A percentile compares a stretch with the other conserved stretches of the same genome.
Evolutionary conservation across 805 yeast genomes (phyloP).

Genomic region (Pichia eremophila): DNA sequence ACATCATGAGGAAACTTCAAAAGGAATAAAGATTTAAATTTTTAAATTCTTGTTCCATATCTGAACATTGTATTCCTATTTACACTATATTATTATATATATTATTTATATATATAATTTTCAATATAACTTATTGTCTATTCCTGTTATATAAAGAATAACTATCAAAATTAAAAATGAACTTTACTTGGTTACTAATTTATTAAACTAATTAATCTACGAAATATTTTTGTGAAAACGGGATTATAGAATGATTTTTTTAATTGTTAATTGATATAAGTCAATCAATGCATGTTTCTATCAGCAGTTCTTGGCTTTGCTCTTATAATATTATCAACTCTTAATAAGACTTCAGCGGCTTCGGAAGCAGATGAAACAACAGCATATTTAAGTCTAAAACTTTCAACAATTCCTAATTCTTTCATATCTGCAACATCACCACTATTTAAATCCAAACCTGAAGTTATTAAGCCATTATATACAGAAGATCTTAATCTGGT

Average conservation of each 20-base stretch:
- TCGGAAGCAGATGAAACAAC: slow-evolving; percentile 96
- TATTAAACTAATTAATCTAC: no score
- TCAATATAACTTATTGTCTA: no score
- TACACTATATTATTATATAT: no score
- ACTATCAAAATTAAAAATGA: no score
- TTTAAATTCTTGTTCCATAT: no score
- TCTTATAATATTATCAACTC: slow-evolving; percentile 94
- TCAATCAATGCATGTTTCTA: slow-evolving; percentile 36
- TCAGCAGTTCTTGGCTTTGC: slow-evolving; percentile 97
- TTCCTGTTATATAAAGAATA: no score
- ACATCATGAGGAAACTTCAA: neutral
- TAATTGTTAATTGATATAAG: no score
- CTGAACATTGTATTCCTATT: no score
- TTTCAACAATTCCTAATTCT: slow-evolving; percentile 85
- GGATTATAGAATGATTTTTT: no score
- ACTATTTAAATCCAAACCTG: slow-evolving; percentile 79
- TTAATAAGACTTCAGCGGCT: slow-evolving; percentile 89
- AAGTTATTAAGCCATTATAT: slow-evolving; percentile 84
- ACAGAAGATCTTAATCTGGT: slow-evolving; percentile 83
- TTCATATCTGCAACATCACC: slow-evolving; percentile 92
- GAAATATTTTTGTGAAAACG: no score
- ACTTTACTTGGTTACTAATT: no score
- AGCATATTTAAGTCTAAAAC: slow-evolving; percentile 83
- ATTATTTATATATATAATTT: no score
- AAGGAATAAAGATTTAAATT: neutral